These are phyloP conservation scores for Arthrobotrys musiformis DNA, from an alignment of 2,329 filamentous ascomycete species.

Conservation along the genomic window DNA sequence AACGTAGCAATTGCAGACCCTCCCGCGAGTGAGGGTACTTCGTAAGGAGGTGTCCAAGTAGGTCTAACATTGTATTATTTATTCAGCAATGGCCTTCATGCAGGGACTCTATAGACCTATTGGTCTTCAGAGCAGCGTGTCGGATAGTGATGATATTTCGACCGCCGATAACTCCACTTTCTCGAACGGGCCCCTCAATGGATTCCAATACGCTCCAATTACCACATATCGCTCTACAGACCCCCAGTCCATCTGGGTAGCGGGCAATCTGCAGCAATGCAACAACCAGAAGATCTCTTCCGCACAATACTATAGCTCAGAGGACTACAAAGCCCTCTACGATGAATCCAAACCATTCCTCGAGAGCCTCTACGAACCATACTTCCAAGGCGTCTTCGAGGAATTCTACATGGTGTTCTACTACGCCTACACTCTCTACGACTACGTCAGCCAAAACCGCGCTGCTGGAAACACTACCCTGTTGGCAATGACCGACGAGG, in stretches of 20 bases:
- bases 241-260: constrained; percentile 32
- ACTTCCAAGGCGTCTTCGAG: constrained; percentile 40
- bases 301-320: constrained; percentile 19
- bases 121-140: constrained; percentile 7
- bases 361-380: constrained; percentile 22
- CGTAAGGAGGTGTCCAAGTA: no score
- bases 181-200: constrained; percentile 38
- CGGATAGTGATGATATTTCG: not conserved
- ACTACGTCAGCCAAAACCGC: constrained; percentile 50
- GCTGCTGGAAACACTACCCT: constrained; percentile 27
- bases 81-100: constrained; percentile 48
- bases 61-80: constrained; percentile 8
- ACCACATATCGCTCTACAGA: constrained; percentile 37
- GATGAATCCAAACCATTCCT: constrained; percentile 27
- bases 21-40: no score
- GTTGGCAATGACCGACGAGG: constrained; percentile 27
- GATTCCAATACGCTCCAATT: constrained; percentile 45
- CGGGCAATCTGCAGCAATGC: constrained; percentile 21
- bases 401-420: constrained; percentile 30
- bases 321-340: constrained; percentile 28
- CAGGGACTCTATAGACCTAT: constrained; percentile 43
- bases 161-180: constrained; percentile 46
- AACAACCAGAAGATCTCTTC: constrained; percentile 21
- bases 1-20: no score
- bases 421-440: constrained; percentile 29